A percentile compares a stretch with the other conserved stretches of the same genome.
Evolutionary conservation across 2,329 filamentous ascomycete species (phyloP).

Genomic region (Beauveria sp.): DNA sequence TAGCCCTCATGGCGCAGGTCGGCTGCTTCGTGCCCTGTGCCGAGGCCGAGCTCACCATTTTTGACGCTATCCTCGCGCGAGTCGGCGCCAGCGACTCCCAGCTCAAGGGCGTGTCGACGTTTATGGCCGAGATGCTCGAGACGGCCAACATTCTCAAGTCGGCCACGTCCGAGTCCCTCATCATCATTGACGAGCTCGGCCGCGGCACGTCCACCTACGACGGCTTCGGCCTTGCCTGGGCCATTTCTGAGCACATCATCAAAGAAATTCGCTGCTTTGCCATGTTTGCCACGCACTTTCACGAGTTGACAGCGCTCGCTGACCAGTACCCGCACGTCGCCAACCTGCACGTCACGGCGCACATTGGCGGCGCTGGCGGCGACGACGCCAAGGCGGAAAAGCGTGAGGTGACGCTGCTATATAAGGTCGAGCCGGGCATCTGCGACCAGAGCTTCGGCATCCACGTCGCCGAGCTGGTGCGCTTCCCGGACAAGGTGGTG

Average conservation of each 20-base stretch:
- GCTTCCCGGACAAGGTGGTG: conserved; percentile 94
- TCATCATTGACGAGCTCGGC: conserved; percentile 97
- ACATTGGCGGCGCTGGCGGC: conserved; percentile 57
- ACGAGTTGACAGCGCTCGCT: conserved; percentile 86
- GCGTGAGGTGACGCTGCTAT: conserved; percentile 86
- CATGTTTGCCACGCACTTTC: conserved; percentile 96
- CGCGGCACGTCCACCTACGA: conserved; percentile 97
- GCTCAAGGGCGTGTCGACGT: conserved; percentile 94
- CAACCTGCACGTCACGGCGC: conserved; percentile 93
- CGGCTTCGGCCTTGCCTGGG: conserved; percentile 97
- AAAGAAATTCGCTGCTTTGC: conserved; percentile 90
- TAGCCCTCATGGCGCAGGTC: conserved; percentile 93
- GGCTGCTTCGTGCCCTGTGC: conserved; percentile 93
- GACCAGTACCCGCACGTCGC: conserved; percentile 81
- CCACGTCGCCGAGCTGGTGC: conserved; percentile 92
- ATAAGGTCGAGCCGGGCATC: conserved; percentile 92
- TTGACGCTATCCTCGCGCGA: conserved; percentile 91
- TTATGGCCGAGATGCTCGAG: conserved; percentile 99
- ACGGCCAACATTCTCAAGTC: conserved; percentile 98
- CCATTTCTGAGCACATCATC: conserved; percentile 95
- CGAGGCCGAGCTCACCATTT: conserved; percentile 87
- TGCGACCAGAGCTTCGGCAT: conserved; percentile 98
- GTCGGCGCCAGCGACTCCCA: conserved; percentile 95
- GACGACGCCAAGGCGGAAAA: conserved; percentile 39
- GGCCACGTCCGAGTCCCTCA: conserved; percentile 87